Percentiles rank a stretch among this genome's conserved stretches.
These are phyloP conservation scores for Pyricularia sp. DNA, from an alignment of 2,329 filamentous ascomycete genomes.

Conservation along the genomic window DNA sequence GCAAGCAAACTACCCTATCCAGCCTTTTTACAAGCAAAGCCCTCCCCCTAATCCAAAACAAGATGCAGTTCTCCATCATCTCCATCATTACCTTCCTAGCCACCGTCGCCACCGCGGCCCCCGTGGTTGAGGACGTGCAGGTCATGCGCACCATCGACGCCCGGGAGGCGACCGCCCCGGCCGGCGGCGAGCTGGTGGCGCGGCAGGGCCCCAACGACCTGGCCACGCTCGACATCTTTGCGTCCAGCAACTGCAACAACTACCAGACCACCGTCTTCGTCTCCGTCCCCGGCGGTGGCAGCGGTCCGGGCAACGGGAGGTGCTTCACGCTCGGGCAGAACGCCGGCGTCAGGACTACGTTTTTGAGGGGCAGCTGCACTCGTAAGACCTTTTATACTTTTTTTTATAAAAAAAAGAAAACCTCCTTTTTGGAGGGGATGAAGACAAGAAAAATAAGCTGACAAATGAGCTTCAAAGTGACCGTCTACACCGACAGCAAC, in stretches of 20 bases:
- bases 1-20: neutral
- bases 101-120: neutral
- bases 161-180: neutral
- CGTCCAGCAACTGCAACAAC: neutral
- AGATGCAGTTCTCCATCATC: neutral
- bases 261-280: neutral
- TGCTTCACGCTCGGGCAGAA: neutral
- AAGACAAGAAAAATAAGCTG: neutral
- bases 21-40: neutral
- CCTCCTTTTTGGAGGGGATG: neutral
- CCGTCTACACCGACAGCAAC: neutral
- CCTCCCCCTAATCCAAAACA: neutral
- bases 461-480: neutral
- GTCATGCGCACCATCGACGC: neutral
- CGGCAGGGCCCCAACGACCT: neutral
- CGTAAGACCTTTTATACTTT: neutral
- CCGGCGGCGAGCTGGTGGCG: neutral
- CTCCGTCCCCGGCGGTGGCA: neutral
- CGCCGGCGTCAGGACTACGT: neutral
- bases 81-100: neutral
- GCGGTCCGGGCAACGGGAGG: neutral
- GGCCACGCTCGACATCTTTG: neutral
- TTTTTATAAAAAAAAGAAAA: too few relatives aligned
- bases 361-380: neutral
- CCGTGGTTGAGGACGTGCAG: neutral